Base-by-base conservation (phyloP, 306 rosid species). In the Vicia faba region DNA sequence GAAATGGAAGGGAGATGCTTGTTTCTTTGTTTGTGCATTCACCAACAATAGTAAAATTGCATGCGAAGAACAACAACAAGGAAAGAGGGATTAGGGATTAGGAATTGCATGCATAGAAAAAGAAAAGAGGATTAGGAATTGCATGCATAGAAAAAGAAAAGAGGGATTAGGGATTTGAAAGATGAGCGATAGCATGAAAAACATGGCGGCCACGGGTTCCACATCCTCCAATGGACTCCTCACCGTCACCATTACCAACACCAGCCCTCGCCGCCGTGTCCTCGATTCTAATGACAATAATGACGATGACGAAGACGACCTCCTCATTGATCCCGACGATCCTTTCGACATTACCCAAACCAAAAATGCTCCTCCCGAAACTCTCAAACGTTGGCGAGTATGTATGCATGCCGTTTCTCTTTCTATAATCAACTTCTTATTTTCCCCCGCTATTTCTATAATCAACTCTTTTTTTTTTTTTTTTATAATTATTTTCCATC, bases 341-440 rank as follows among this genome's bases (percentile, higher is more conserved):
- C 98, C 98, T 12, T 92, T 92, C 18, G 91, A 92, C 68, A 69
- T 92, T 31, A 76, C 85, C 0, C 73, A 81, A 5, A 92, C 96
- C 55, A 92, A 92, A 71, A 92, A 89, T 68, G 98, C 80, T 0
- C 81, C 95, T 4, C 85, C n/a, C 1, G 87, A 78, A 78, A 53
- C 87, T 20, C 95, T 92, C 78, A 79, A 43, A 54, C 90, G 96
- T 26, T 92, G 95, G 97, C 80, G 97, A 83, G 97, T 76, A 76
- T 15, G 23, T 20, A 3, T n/a, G n/a, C n/a, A n/a, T n/a, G n/a
- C n/a, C n/a, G n/a, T n/a, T n/a, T n/a, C 20, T 0, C 15, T 51
- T 0, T 23, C 1, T 11, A 9, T 8, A 8, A 15, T 7, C 8
- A 14, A 48, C 13, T 5, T n/a, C n/a, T n/a, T n/a, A n/a, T n/a